These are phyloP conservation scores for Talaromyces marneffei DNA, from an alignment of 2,329 filamentous ascomycete species.

Conservation along the genomic window DNA sequence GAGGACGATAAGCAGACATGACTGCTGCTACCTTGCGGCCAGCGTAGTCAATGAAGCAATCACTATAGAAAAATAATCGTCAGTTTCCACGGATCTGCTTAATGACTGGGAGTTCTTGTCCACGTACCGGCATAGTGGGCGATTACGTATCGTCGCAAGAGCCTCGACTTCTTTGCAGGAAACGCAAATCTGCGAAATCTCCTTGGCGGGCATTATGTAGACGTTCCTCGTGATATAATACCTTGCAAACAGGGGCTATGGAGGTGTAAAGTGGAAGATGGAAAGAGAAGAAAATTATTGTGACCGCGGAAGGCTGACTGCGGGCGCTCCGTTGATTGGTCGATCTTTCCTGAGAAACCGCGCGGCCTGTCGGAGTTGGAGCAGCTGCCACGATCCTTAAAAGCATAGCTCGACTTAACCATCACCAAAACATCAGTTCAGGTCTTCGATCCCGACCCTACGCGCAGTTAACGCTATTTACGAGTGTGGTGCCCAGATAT, in stretches of 20 bases:
- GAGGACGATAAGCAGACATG: constrained; percentile 58
- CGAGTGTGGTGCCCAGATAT: not conserved
- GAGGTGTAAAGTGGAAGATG: not conserved
- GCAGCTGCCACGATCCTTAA: constrained; percentile 7
- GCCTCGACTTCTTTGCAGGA: constrained; percentile 51
- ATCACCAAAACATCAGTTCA: not conserved
- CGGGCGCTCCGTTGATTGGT: constrained; percentile 12
- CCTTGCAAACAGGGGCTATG: not conserved
- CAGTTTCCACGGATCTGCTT: constrained; percentile 1
- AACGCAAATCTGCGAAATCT: constrained; percentile 42
- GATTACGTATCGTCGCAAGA: constrained; percentile 51
- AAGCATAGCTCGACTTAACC: constrained; percentile 8
- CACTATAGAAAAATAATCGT: constrained; percentile 37
- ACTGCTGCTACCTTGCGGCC: constrained; percentile 75
- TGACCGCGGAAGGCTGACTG: not conserved
- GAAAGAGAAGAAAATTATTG: constrained; percentile 2
- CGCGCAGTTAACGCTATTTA: not conserved
- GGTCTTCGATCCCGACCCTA: not conserved
- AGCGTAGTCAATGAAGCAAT: constrained; percentile 75
- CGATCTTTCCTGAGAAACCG: not conserved
- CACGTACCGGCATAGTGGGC: constrained; percentile 55
- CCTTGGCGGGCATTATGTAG: constrained; percentile 26
- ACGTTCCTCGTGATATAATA: not conserved
- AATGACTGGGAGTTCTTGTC: not conserved
- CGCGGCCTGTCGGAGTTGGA: constrained; percentile 9